These are phyloP conservation scores for Cutaneotrichosporon spelunceum DNA, from an alignment of 1,284 basidiomycete genomes.

Conservation along the genomic window DNA sequence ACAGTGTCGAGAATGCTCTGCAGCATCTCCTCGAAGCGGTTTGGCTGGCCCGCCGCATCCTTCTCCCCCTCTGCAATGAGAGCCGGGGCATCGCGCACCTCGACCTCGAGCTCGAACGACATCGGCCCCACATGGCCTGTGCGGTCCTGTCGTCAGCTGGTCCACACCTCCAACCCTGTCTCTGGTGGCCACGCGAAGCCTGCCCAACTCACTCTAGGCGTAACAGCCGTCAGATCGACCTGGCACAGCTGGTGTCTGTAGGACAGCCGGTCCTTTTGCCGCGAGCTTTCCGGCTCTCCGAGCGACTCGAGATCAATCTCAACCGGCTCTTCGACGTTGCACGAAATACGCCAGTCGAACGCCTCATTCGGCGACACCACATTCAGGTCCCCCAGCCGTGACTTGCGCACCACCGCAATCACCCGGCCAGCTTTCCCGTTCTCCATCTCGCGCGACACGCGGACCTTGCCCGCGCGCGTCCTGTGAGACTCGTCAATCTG, in stretches of 20 bases:
- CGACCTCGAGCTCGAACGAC: slow-evolving; percentile 59
- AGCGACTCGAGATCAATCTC: slow-evolving; percentile 34
- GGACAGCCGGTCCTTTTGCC: slow-evolving; percentile 85
- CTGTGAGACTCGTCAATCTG: slow-evolving; percentile 79
- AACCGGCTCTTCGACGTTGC: slow-evolving; percentile 68
- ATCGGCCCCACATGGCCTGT: slow-evolving; percentile 28
- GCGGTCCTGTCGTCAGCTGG: slow-evolving; percentile 61
- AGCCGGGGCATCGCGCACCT: slow-evolving; percentile 54
- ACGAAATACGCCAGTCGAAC: slow-evolving; percentile 89
- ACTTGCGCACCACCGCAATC: slow-evolving; percentile 62
- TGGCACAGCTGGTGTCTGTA: slow-evolving; percentile 89
- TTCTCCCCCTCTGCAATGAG: slow-evolving; percentile 55
- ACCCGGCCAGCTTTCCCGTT: slow-evolving; percentile 62
- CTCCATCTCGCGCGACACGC: slow-evolving; percentile 77
- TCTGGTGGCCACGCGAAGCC: too few relatives aligned
- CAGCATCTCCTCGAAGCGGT: slow-evolving; percentile 54
- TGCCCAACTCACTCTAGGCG: slow-evolving; percentile 44
- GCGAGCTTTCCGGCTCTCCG: slow-evolving; percentile 55
- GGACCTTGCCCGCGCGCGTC: slow-evolving; percentile 58
- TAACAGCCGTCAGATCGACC: slow-evolving; percentile 92
- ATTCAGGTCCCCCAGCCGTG: slow-evolving; percentile 81
- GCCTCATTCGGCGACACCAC: slow-evolving; percentile 74
- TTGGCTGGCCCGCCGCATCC: slow-evolving; percentile 46
- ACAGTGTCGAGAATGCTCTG: slow-evolving; percentile 55
- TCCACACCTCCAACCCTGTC: slow-evolving; percentile 68